Evolutionary conservation across 805 yeast genomes (phyloP).

Genomic region (Saccharomycopsis sp.): DNA sequence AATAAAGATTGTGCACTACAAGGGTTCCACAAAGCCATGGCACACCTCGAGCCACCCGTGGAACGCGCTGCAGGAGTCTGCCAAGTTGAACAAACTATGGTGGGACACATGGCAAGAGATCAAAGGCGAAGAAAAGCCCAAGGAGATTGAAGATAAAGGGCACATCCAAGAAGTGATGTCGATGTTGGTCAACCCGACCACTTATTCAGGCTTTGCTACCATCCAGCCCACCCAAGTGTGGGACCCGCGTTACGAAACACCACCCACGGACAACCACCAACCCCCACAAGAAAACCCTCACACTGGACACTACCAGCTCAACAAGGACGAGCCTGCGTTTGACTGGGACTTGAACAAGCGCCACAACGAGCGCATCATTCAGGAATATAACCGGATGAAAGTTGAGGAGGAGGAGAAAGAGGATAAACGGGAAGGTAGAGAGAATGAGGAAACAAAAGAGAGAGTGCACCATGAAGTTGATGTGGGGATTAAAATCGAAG

Average conservation of each 20-base stretch:
- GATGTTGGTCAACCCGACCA: conserved; percentile 10
- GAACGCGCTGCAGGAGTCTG: too few species aligned
- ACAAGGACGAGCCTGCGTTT: too few species aligned
- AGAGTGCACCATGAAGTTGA: neutral
- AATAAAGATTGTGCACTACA: conserved; percentile 50
- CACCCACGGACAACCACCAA: too few species aligned
- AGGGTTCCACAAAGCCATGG: conserved; percentile 60
- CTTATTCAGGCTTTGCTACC: conserved; percentile 11
- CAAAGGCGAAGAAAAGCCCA: neutral
- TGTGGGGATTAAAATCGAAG: neutral
- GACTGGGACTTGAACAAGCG: conserved; percentile 7
- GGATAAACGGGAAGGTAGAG: neutral
- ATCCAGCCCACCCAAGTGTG: conserved; percentile 2
- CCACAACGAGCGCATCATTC: conserved; percentile 10
- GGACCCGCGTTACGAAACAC: too few species aligned
- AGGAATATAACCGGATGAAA: neutral
- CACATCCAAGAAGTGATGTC: too few species aligned
- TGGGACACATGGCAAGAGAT: neutral
- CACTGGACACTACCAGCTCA: too few species aligned
- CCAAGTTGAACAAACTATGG: too few species aligned
- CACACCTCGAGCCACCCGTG: conserved; percentile 17
- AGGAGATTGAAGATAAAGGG: neutral
- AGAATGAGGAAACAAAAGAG: neutral
- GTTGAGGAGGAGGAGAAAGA: neutral
- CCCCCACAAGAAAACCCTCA: too few species aligned